A percentile compares a stretch with the other conserved stretches of the same genome.
Evolutionary conservation across 202 grass and related monocot species (phyloP).

Genomic region (Eragrostis tef): DNA sequence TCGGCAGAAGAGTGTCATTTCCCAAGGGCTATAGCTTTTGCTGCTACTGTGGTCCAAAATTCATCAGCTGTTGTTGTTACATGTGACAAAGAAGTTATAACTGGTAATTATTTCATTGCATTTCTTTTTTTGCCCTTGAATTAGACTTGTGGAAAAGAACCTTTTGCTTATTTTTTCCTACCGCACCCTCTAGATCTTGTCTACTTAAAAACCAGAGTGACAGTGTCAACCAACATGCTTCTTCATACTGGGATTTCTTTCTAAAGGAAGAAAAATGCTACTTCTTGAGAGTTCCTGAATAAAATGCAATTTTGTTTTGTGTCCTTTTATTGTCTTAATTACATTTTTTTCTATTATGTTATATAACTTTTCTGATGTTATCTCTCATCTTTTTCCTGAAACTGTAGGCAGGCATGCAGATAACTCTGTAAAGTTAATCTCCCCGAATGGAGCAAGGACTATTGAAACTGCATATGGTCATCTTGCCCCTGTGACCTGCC

Average conservation of each 20-base stretch:
- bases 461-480: conserved; percentile 91
- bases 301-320: conserved; percentile 30
- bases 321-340: conserved; percentile 20
- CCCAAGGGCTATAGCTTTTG: conserved; percentile 83
- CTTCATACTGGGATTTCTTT: conserved; percentile 14
- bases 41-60: conserved; percentile 64
- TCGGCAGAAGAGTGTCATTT: conserved; percentile 76
- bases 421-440: conserved; percentile 91
- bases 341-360: conserved; percentile 41
- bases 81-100: conserved; percentile 92
- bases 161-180: conserved; percentile 6
- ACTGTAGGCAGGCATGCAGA: conserved; percentile 92
- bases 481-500: conserved; percentile 88
- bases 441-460: conserved; percentile 88
- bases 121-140: conserved; percentile 7
- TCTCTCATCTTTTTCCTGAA: conserved; percentile 41
- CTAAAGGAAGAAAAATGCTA: too few species aligned
- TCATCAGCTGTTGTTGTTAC: conserved; percentile 75
- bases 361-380: conserved; percentile 32
- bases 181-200: neutral
- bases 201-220: conserved; percentile 29
- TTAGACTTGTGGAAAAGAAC: conserved; percentile 34
- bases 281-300: neutral
- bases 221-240: conserved; percentile 23
- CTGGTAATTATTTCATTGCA: conserved; percentile 67